Evolutionary conservation across 306 rosid genomes (phyloP).

Genomic region (Pueraria montana): DNA sequence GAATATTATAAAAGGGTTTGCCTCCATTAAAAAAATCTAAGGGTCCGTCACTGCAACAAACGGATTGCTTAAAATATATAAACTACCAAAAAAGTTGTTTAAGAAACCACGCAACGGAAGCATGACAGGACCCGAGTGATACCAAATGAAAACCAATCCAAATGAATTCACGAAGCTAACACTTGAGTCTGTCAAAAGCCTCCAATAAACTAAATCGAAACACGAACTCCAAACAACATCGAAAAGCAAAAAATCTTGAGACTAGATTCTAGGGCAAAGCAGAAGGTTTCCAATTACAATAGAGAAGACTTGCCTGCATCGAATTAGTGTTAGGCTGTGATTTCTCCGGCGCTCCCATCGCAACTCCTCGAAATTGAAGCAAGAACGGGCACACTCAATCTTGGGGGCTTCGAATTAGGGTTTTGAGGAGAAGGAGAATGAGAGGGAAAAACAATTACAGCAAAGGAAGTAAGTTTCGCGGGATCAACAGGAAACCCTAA

Average conservation of each 20-base stretch:
- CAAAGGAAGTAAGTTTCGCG: conserved; percentile 55
- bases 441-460: conserved; percentile 44
- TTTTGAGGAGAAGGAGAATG: conserved; percentile 56
- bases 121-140: conserved; percentile 7
- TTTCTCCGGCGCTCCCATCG: conserved; percentile 94
- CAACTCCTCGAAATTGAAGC: conserved; percentile 52
- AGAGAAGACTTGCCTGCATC: conserved; percentile 79
- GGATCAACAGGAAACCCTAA: conserved; percentile 83
- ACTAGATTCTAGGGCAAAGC: conserved; percentile 53
- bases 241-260: conserved; percentile 13
- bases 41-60: background rate
- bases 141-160: conserved; percentile 21
- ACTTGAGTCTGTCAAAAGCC: conserved; percentile 19
- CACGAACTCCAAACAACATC: conserved; percentile 45
- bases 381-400: conserved; percentile 46
- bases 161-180: conserved; percentile 18
- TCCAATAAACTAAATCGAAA: conserved; percentile 45
- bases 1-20: background rate
- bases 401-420: conserved; percentile 68
- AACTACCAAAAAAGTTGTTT: conserved; percentile 16
- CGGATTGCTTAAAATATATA: conserved; percentile 7
- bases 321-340: conserved; percentile 78
- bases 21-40: background rate
- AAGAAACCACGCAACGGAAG: background rate
- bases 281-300: conserved; percentile 46